Conservation (phyloP, 108 stramenopile species). For the Skeletonema tropicum region DNA sequence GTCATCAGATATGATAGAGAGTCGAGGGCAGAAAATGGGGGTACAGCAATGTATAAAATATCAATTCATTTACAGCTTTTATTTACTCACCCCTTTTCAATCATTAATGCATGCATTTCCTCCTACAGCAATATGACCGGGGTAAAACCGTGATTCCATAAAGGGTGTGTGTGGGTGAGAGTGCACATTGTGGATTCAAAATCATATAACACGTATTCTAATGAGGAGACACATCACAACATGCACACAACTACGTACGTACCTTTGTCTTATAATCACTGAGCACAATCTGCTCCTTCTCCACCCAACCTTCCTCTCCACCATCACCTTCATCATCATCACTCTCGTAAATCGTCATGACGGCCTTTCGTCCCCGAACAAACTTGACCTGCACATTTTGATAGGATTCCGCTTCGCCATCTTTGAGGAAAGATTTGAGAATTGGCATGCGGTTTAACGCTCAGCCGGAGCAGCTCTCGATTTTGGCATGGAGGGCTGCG, state of each 20-base stretch:
- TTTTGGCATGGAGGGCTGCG: slow-evolving; percentile 20
- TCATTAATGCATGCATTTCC: slow-evolving; percentile 65
- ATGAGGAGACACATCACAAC: neutral
- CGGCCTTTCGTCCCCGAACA: slow-evolving; percentile 33
- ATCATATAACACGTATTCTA: neutral
- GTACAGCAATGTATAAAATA: neutral
- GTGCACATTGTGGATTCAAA: neutral
- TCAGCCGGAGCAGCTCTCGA: slow-evolving; percentile 52
- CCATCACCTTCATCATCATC: slow-evolving; percentile 1
- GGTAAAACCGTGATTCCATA: neutral
- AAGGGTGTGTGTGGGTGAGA: neutral
- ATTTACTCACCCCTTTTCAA: slow-evolving; percentile 59
- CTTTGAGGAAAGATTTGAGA: slow-evolving; percentile 46
- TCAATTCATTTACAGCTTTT: neutral
- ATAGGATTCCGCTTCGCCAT: slow-evolving; percentile 37
- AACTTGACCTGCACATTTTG: slow-evolving; percentile 37
- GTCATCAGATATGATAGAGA: too few species aligned
- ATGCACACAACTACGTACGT: neutral
- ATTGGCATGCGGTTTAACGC: slow-evolving; percentile 36
- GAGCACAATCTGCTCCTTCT: slow-evolving; percentile 53
- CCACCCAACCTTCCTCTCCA: slow-evolving; percentile 15
- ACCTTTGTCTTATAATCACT: slow-evolving; percentile 60
- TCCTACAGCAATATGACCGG: slow-evolving; percentile 30
- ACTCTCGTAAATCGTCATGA: slow-evolving; percentile 50
- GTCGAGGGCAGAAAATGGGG: too few species aligned